Conservation (phyloP, 306 rosid genomes). For the Rubus parviflorus region DNA sequence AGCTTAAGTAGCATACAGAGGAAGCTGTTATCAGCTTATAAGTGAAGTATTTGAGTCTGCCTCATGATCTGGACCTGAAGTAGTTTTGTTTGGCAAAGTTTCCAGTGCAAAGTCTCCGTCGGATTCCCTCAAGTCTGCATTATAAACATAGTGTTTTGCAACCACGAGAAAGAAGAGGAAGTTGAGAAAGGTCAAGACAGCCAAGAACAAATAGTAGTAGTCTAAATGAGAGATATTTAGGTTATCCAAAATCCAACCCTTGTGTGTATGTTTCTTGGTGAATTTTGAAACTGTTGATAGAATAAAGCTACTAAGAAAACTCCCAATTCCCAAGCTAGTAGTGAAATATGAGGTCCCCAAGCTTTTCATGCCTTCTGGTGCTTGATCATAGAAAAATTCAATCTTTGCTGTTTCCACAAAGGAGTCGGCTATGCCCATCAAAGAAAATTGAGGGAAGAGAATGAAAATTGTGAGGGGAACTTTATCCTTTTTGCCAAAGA, state of each 20-base stretch:
- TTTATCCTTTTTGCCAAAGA: conserved; percentile 24
- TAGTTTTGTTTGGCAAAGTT: conserved; percentile 2
- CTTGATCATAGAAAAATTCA: conserved; percentile 85
- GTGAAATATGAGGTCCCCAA: conserved; percentile 74
- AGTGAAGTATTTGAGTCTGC: background rate
- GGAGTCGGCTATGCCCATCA: conserved; percentile 66
- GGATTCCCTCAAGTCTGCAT: conserved; percentile 35
- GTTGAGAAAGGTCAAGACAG: conserved; percentile 52
- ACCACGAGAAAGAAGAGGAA: conserved; percentile 56
- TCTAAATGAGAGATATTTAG: conserved; percentile 66
- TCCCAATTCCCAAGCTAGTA: conserved; percentile 59
- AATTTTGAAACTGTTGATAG: conserved; percentile 51
- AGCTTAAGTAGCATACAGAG: background rate
- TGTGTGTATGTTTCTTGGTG: conserved; percentile 47
- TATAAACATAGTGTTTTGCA: conserved; percentile 60
- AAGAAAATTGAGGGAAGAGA: conserved; percentile 71
- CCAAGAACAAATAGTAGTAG: conserved; percentile 63
- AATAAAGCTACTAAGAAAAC: conserved; percentile 59
- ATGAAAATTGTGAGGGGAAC: conserved; percentile 71
- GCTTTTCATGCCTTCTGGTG: conserved; percentile 78
- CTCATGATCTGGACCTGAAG: conserved; percentile 4
- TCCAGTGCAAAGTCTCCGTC: conserved; percentile 26
- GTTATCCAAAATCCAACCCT: conserved; percentile 77
- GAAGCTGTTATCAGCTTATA: conserved; percentile 10
- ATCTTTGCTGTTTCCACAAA: conserved; percentile 70